phyloP scores from a whole-genome alignment of 129 eudicot species.

The Lactuca saligna region DNA sequence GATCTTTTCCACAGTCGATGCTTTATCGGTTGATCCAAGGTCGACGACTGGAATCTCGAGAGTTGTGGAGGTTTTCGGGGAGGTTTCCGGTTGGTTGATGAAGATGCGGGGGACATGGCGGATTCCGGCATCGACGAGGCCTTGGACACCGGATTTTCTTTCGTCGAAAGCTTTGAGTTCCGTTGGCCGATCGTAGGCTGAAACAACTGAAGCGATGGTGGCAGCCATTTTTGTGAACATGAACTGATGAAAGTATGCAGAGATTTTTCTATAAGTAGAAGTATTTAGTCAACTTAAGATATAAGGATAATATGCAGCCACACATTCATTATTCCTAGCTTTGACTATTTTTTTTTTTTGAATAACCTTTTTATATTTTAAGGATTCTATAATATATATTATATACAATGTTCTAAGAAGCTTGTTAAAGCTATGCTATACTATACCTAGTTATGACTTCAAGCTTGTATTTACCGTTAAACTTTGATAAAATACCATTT shows the following conservation, averaged over 20 bases:
- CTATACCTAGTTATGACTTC: no score
- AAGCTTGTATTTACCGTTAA: no score
- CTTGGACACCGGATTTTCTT: slow-evolving; percentile 51
- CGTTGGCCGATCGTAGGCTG: slow-evolving; percentile 28
- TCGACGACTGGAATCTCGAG: slow-evolving; percentile 40
- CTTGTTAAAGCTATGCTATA: no score
- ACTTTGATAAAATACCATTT: no score
- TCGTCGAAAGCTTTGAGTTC: slow-evolving; percentile 48
- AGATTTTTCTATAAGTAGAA: neutral
- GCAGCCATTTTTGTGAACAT: slow-evolving; percentile 19
- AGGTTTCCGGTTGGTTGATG: slow-evolving; percentile 34
- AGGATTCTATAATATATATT: no score
- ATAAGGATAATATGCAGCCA: neutral
- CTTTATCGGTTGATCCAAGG: slow-evolving; percentile 22
- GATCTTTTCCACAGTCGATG: slow-evolving; percentile 17
- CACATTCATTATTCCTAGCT: neutral
- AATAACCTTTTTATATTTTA: no score
- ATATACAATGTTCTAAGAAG: no score
- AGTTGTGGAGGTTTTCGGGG: slow-evolving; percentile 13
- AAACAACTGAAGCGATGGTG: neutral
- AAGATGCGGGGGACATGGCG: slow-evolving; percentile 41
- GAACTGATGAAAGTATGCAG: neutral
- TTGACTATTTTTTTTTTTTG: no score
- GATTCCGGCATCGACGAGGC: slow-evolving; percentile 49
- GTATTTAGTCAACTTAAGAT: neutral